Evolutionary conservation across 2,329 filamentous ascomycete genomes (phyloP), one percentile per base, ranked within the genome.

Genomic region (Passalora sequoiae): DNA sequence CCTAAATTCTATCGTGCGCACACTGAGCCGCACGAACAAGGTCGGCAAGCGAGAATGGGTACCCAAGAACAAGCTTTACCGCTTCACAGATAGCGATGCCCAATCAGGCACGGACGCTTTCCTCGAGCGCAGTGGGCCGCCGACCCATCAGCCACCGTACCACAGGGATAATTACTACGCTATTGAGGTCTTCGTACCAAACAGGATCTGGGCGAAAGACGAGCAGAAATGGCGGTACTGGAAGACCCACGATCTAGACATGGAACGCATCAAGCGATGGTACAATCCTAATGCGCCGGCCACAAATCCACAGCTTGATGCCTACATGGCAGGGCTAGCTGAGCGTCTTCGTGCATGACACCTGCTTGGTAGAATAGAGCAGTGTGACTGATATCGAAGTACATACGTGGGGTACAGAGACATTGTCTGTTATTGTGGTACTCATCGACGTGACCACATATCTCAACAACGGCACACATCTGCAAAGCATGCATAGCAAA

Each of bases 81-180:
- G 62, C 8, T 68, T 78, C 66, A 69, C 66, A 2, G 53, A 60
- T 1, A 63, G 65, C 4, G 76, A 81, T 35, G 67, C 64, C 3
- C 59, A 56, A 1, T 58, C 64, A 0, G 74, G 67, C 6, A 73
- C 69, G 0, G 77, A 81, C 49, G 51, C 44, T 0, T 81, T 80
- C 43, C 58, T 81, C 9, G 64, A 68, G 15, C 64, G 72, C 12
- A 67, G 65, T 16, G 77, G 77, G 0, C 76, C 75, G 3, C 67
- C 69, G 0, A 73, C 70, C 1, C 55, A 73, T 8, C 74, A 78
- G 40, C 70, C 77, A 8, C 76, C 76, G 0, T 78, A 69, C 43
- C 69, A 74, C 38, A 64, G 78, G 16, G 78, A 81, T 45, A 71
- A 74, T 33, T 81, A 80, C 54, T 77, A 81, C 54, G 71, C 75